phyloP scores from a whole-genome alignment of 1,284 basidiomycete species.

The Schizophyllum commune region DNA sequence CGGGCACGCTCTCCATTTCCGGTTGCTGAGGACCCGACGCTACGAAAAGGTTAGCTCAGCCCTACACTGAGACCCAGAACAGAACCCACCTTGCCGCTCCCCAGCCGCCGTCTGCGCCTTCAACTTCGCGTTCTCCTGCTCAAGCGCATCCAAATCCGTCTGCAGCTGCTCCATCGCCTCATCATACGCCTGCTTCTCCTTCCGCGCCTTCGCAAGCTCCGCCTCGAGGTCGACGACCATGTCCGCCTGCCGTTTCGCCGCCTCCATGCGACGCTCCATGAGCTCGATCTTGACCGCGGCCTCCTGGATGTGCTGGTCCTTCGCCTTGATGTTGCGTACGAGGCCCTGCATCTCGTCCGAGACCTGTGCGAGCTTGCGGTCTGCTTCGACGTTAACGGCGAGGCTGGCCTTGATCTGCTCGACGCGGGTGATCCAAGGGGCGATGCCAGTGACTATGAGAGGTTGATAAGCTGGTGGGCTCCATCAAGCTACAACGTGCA shows the following conservation, averaged over 20 bases:
- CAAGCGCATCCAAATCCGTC: conserved; percentile 78
- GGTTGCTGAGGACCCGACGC: conserved; percentile 41
- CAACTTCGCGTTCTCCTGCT: conserved; percentile 82
- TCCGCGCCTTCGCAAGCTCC: conserved; percentile 73
- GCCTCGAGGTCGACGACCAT: conserved; percentile 74
- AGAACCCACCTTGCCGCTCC: conserved; percentile 55
- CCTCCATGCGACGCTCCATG: conserved; percentile 88
- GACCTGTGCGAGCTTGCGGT: conserved; percentile 77
- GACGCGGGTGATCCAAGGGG: conserved; percentile 88
- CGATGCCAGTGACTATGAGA: conserved; percentile 66
- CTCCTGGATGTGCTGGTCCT: conserved; percentile 90
- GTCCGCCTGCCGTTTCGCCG: conserved; percentile 84
- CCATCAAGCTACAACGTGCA: no score
- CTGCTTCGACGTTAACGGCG: conserved; percentile 86
- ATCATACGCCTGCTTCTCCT: conserved; percentile 84
- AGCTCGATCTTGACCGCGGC: conserved; percentile 88
- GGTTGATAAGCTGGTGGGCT: no score
- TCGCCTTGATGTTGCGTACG: conserved; percentile 71
- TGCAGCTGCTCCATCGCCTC: conserved; percentile 93
- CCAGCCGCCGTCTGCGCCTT: conserved; percentile 57
- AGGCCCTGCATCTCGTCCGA: conserved; percentile 88
- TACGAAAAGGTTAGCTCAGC: conserved; percentile 13
- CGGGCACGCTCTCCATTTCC: conserved; percentile 54
- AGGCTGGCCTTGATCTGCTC: conserved; percentile 80
- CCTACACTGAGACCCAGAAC: conserved; percentile 7